Conservation (phyloP, 177 flowering plant species). For the Tripterygium wilfordii region DNA sequence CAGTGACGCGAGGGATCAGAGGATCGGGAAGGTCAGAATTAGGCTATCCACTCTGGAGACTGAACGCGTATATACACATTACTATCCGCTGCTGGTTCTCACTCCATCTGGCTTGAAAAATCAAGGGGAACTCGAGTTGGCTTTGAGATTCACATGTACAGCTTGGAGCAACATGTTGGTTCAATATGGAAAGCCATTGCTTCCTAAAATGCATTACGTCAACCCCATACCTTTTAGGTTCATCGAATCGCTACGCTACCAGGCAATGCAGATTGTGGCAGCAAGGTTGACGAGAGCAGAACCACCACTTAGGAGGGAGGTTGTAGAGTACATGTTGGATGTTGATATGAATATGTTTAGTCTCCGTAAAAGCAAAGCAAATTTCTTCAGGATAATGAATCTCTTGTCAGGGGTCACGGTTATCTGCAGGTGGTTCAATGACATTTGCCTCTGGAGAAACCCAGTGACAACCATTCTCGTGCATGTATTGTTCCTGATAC, state of each 20-base stretch:
- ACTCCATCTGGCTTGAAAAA: constrained; percentile 60
- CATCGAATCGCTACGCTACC: constrained; percentile 62
- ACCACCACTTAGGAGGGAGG: constrained; percentile 79
- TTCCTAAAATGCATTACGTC: constrained; percentile 88
- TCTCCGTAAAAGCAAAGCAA: constrained; percentile 78
- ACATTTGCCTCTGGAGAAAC: constrained; percentile 70
- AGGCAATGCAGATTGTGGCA: constrained; percentile 81
- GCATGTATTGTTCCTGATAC: constrained; percentile 65
- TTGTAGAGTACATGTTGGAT: constrained; percentile 87
- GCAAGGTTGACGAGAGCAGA: constrained; percentile 65
- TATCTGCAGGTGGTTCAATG: constrained; percentile 47
- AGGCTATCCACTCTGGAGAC: constrained; percentile 79
- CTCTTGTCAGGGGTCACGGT: constrained; percentile 49
- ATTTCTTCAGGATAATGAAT: constrained; percentile 61
- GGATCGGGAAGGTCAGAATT: constrained; percentile 84
- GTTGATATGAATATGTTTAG: constrained; percentile 79
- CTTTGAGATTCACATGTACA: constrained; percentile 75
- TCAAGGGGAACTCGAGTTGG: constrained; percentile 80
- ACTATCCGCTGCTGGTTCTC: constrained; percentile 62
- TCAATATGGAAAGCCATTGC: constrained; percentile 69
- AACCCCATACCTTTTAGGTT: constrained; percentile 64
- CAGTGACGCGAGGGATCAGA: constrained; percentile 53
- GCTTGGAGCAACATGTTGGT: constrained; percentile 85
- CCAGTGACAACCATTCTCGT: constrained; percentile 80
- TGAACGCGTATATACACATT: constrained; percentile 67